These are phyloP conservation scores for Gracilaria vermiculophylla DNA, from an alignment of 23 red algal genomes.

Conservation along the genomic window DNA sequence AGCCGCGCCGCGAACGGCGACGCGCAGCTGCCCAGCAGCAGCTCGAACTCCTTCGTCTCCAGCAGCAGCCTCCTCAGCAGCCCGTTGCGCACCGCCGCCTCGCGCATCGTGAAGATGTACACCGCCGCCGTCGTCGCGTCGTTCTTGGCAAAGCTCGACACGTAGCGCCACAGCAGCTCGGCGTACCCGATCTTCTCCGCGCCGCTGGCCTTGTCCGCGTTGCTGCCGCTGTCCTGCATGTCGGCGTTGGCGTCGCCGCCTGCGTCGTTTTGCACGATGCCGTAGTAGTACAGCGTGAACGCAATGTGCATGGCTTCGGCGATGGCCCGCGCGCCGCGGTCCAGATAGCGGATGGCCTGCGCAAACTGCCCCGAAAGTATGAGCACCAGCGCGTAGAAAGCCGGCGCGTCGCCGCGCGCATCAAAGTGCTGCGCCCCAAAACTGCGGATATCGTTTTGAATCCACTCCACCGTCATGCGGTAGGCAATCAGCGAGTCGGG, in stretches of 20 bases:
- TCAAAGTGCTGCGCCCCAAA: conserved; percentile 86
- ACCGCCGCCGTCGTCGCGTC: conserved; percentile 64
- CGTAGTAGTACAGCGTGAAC: conserved; percentile 75
- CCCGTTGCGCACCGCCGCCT: conserved; percentile 28
- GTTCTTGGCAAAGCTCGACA: conserved; percentile 38
- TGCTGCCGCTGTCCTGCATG: not conserved
- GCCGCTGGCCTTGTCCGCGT: not conserved
- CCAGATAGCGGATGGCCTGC: conserved; percentile 70
- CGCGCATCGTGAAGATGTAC: conserved; percentile 81
- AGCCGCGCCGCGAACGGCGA: conserved; percentile 4
- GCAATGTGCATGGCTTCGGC: conserved; percentile 80
- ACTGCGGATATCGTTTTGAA: conserved; percentile 75
- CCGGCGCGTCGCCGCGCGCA: conserved; percentile 62
- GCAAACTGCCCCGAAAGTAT: conserved; percentile 69
- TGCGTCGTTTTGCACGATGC: conserved; percentile 32
- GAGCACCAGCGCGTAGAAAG: conserved; percentile 79
- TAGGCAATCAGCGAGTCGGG: conserved; percentile 44
- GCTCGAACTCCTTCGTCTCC: conserved; percentile 46
- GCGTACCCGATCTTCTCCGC: conserved; percentile 33
- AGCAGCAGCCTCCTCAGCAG: conserved; percentile 42
- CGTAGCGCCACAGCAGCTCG: conserved; percentile 63
- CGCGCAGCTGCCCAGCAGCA: conserved; percentile 22
- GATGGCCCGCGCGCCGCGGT: conserved; percentile 35
- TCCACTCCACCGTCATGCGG: conserved; percentile 41
- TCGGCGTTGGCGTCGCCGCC: not conserved